phyloP scores from a whole-genome alignment of 306 rosid genomes.

The Hylodesmum podocarpum region DNA sequence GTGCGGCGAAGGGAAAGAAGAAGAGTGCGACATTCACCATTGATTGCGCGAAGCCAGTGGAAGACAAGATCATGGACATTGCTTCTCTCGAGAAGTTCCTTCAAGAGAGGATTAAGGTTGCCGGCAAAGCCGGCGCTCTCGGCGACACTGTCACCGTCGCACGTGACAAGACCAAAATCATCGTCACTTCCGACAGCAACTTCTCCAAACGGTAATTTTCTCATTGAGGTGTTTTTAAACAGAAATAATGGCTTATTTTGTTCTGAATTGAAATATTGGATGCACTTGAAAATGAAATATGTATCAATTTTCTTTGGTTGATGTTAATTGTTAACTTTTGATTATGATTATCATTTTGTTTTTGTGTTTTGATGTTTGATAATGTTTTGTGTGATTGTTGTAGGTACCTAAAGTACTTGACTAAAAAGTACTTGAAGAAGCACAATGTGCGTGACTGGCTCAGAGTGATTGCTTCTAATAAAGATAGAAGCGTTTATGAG shows the following conservation, averaged over 20 bases:
- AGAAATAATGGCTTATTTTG: not conserved
- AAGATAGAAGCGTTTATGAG: slow-evolving; percentile 39
- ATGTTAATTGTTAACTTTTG: too few relatives aligned
- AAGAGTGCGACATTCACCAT: slow-evolving; percentile 71
- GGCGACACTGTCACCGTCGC: slow-evolving; percentile 66
- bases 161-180: slow-evolving; percentile 70
- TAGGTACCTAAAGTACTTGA: slow-evolving; percentile 34
- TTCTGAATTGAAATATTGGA: not conserved
- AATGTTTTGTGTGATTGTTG: not conserved
- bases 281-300: not conserved
- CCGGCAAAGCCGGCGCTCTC: slow-evolving; percentile 89
- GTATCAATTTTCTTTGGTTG: not conserved
- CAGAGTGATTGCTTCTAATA: slow-evolving; percentile 38
- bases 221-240: not conserved
- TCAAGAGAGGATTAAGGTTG: slow-evolving; percentile 88
- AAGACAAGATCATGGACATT: slow-evolving; percentile 93
- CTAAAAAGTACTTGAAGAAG: slow-evolving; percentile 39
- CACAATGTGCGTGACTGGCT: slow-evolving; percentile 38
- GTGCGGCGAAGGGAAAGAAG: slow-evolving; percentile 79
- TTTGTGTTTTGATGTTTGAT: not conserved
- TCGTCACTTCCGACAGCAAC: slow-evolving; percentile 65
- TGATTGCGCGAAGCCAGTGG: slow-evolving; percentile 90
- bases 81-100: slow-evolving; percentile 90
- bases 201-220: slow-evolving; percentile 68
- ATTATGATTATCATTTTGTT: too few relatives aligned